Evolutionary conservation across 192 early-diverging fungal species (phyloP), one percentile per base, ranked within the genome.

Genomic region (Podila minutissima): DNA sequence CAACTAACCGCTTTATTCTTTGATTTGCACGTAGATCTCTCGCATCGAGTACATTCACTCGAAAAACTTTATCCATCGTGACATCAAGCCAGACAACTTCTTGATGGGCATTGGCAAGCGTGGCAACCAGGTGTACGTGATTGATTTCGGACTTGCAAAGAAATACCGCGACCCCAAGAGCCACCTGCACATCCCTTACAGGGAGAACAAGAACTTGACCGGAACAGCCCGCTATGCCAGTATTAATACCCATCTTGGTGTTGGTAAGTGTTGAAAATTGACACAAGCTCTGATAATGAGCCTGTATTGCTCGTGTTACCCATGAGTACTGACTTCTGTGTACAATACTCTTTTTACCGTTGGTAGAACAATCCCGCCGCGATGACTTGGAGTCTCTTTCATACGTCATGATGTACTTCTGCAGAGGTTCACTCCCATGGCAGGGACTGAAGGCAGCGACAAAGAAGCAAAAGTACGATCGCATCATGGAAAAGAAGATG

Each of bases 401-500:
- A 51, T 97, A 96, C 83, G 93, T 96, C 17, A 87, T 97, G 67
- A 94, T 97, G 88, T 97, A 97, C 88, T 95, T 97, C 78, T 91
- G 92, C 74, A 92, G 94, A 58, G 96, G 96, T 11, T 91, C 91
- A 67, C 87, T 97, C 50, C 95, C 96, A 75, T 97, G 96, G 96
- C 96, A 97, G 83, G 96, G 96, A 10, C 84, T 95, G 53, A 95
- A 95, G 79, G 95, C 94, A 12, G 92, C 91, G 8, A 95, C 92
- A 63, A 96, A 95, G 83, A 94, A 94, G 83, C 94, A 95, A 91
- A 96, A 96, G 84, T 96, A 97, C 83, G 96, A 97, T 83, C 92
- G 94, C 71, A 97, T 97, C 71, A 94, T 95, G 94, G 94, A 95
- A 67, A 94, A 93, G 86, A 97, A 97, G 87, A 94, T 95, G 90